Evolutionary conservation across 1,284 basidiomycete genomes (phyloP), one percentile per base, ranked within the genome.

Genomic region (Trametes versicolor): DNA sequence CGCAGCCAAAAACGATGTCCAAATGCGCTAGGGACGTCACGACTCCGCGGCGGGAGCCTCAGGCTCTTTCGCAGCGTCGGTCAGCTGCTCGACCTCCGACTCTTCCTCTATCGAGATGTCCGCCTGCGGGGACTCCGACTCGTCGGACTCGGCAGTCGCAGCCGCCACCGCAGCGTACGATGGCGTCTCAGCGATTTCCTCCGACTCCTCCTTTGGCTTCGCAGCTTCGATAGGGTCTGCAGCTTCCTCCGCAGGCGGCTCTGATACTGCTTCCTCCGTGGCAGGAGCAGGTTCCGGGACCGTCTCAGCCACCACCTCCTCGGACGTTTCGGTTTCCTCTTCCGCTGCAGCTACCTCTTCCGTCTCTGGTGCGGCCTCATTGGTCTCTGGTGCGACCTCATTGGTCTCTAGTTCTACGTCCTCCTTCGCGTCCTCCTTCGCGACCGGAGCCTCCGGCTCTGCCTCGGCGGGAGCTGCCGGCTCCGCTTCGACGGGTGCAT

Each of bases 61-160:
- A n/a, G 29, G 29, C 50, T 60, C 58, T 51, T 53, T 45, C 15
- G 19, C 34, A n/a, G 48, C 48, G 6, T 54, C 51, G n/a, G 21
- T 19, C 17, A 37, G 19, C 29, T 32, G 8, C 32, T 50, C 57
- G 8, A 15, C 34, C 25, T 25, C 34, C 25, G 27, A 25, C 36
- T 49, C 56, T 51, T 25, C 51, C 17, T 48, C 21, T 13, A 49
- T 56, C 51, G 36, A 41, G n/a, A 32, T 55, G n/a, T 63, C 62
- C 32, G 50, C 27, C 27, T 36, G 48, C 17, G 25, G 19, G 21
- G 56, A 10, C 4, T 6, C 34, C 12, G 54, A 17, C n/a, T 57
- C 63, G 32, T 37, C 47, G n/a, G n/a, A n/a, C n/a, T n/a, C n/a
- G 1, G 48, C n/a, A 17, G 41, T 49, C 1, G 48, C 21, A 12